Evolutionary conservation across 352 stramenopile species (phyloP).

Genomic region (Globisporangium megalacanthum): DNA sequence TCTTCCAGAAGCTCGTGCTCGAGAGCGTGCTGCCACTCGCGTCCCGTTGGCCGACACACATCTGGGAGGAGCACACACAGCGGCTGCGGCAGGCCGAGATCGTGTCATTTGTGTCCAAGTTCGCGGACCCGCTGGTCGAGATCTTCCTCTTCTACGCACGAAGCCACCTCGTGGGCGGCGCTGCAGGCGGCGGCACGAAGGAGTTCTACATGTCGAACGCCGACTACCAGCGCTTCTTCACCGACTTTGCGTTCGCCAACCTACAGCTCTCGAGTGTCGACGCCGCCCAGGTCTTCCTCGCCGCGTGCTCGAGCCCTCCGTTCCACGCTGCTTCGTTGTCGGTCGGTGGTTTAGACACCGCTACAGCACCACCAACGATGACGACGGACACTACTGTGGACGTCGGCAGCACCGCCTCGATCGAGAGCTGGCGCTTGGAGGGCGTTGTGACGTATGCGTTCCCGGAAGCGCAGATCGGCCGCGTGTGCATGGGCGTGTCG

Average conservation of each 20-base stretch:
- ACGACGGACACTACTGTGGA: not conserved
- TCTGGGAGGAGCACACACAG: constrained; percentile 48
- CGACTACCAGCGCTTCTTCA: constrained; percentile 71
- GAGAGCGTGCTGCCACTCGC: constrained; percentile 56
- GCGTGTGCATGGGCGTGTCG: constrained; percentile 63
- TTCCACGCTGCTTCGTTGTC: constrained; percentile 33
- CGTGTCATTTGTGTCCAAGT: constrained; percentile 57
- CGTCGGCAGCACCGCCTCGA: constrained; percentile 16
- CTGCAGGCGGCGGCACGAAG: constrained; percentile 24
- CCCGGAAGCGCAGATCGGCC: constrained; percentile 41
- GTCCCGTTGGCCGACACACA: constrained; percentile 43
- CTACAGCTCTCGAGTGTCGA: constrained; percentile 66
- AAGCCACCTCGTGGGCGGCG: constrained; percentile 32
- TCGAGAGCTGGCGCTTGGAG: constrained; percentile 40
- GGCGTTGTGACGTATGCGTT: constrained; percentile 44
- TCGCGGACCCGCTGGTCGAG: constrained; percentile 54
- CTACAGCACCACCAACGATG: constrained; percentile 7
- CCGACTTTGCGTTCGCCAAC: constrained; percentile 69
- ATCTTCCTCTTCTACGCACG: constrained; percentile 82
- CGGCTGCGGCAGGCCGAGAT: constrained; percentile 42
- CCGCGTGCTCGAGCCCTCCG: constrained; percentile 45
- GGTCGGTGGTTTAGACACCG: not conserved
- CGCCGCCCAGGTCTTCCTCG: constrained; percentile 63
- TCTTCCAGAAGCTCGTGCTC: constrained; percentile 51
- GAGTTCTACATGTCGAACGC: constrained; percentile 68